These are phyloP conservation scores for Penicillium roqueforti DNA, from an alignment of 495 filamentous ascomycete genomes.

Conservation along the genomic window DNA sequence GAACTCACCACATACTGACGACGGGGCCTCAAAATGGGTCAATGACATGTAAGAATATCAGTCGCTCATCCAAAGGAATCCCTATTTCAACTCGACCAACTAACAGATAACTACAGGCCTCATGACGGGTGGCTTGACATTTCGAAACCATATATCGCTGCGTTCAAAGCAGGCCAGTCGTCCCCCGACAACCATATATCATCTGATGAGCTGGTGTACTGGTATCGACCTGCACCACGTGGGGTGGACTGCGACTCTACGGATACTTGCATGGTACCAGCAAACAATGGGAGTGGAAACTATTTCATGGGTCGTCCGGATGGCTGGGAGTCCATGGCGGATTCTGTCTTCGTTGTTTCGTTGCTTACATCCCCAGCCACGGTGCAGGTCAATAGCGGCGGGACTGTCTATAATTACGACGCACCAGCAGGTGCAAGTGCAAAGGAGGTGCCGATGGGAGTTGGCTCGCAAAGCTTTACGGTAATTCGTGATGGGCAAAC, in stretches of 20 bases:
- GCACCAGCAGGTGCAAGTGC: constrained; percentile 49
- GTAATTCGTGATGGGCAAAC: constrained; percentile 39
- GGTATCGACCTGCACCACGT: constrained; percentile 43
- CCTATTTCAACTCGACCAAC: neutral
- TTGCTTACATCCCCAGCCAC: constrained; percentile 45
- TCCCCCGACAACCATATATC: constrained; percentile 28
- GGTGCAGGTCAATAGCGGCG: constrained; percentile 45
- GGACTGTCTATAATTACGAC: constrained; percentile 22
- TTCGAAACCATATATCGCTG: constrained; percentile 51
- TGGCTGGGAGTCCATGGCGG: constrained; percentile 44
- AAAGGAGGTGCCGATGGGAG: constrained; percentile 45
- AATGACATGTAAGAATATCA: constrained; percentile 42
- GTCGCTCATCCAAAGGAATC: neutral
- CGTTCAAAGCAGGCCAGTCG: constrained; percentile 51
- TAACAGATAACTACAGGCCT: constrained; percentile 18
- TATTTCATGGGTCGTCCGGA: constrained; percentile 51
- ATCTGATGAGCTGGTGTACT: constrained; percentile 43
- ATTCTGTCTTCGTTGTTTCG: constrained; percentile 53
- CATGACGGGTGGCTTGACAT: constrained; percentile 39
- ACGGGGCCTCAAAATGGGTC: constrained; percentile 56
- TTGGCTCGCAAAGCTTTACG: constrained; percentile 48
- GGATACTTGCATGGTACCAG: constrained; percentile 34
- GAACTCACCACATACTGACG: constrained; percentile 47
- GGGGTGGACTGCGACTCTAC: constrained; percentile 29
- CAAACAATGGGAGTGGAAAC: constrained; percentile 34